phyloP scores from a whole-genome alignment of 345 rosid genomes.

The Chamaenerion angustifolium region DNA sequence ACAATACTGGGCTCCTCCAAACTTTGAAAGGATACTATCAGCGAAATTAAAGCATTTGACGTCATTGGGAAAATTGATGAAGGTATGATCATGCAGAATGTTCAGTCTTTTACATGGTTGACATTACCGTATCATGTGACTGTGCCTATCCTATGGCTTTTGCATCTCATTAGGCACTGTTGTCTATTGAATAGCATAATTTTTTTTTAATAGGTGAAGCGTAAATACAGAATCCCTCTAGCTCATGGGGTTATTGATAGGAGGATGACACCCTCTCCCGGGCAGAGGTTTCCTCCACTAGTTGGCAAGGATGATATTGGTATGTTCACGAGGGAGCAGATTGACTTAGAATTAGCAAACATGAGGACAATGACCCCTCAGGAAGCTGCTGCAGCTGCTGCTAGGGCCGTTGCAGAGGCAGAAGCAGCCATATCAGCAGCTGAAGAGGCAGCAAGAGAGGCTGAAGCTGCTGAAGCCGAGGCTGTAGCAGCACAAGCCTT shows the following conservation, averaged over 20 bases:
- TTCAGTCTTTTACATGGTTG: background rate
- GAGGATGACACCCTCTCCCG: conserved; percentile 30
- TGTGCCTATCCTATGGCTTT: background rate
- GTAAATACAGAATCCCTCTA: conserved; percentile 72
- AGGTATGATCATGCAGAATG: conserved; percentile 33
- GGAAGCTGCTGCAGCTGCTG: conserved; percentile 85
- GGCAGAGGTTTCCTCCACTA: conserved; percentile 32
- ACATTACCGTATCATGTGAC: background rate
- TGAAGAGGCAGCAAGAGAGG: conserved; percentile 91
- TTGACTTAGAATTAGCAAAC: conserved; percentile 68
- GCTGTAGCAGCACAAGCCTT: conserved; percentile 91
- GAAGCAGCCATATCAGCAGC: conserved; percentile 89
- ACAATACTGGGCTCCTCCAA: conserved; percentile 85
- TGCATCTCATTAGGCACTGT: no score
- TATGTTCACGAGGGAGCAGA: conserved; percentile 46
- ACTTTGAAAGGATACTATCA: conserved; percentile 75
- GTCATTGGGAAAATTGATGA: conserved; percentile 61
- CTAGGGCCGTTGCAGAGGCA: conserved; percentile 84
- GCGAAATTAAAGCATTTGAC: conserved; percentile 69
- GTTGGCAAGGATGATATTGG: conserved; percentile 39
- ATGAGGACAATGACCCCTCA: conserved; percentile 72
- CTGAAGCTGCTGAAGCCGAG: conserved; percentile 88
- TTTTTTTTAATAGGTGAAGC: conserved; percentile 47
- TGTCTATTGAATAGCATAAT: background rate
- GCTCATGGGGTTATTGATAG: conserved; percentile 32